Evolutionary conservation across 1,139 yeast species (phyloP).

Genomic region (Diutina ranongensis): DNA sequence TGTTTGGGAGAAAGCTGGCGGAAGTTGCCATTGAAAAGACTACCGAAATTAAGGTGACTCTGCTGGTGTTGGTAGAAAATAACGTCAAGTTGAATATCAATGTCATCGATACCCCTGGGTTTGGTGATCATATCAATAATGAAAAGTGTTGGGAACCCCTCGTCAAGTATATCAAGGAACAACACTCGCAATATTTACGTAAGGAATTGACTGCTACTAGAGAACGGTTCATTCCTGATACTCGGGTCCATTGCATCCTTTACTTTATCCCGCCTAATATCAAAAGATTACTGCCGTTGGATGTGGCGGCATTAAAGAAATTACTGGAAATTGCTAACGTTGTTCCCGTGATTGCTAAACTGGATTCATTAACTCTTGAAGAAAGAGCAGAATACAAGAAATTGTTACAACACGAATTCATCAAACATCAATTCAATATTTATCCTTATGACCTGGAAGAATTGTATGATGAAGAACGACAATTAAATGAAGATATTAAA

Average conservation of each 20-base stretch:
- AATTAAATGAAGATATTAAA: slow-evolving; percentile 64
- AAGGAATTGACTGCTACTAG: slow-evolving; percentile 95
- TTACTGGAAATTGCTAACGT: slow-evolving; percentile 87
- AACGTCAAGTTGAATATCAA: slow-evolving; percentile 78
- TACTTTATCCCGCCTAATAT: slow-evolving; percentile 80
- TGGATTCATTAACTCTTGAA: slow-evolving; percentile 77
- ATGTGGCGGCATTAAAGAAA: slow-evolving; percentile 72
- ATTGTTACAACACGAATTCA: slow-evolving; percentile 65
- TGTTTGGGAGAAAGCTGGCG: slow-evolving; percentile 57
- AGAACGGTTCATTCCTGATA: slow-evolving; percentile 70
- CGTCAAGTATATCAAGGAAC: slow-evolving; percentile 90
- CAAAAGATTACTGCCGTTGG: slow-evolving; percentile 68
- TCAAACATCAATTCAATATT: slow-evolving; percentile 59
- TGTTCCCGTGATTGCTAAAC: slow-evolving; percentile 88
- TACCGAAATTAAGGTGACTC: slow-evolving; percentile 69
- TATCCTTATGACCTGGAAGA: slow-evolving; percentile 82
- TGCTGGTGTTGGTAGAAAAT: slow-evolving; percentile 66
- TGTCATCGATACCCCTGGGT: slow-evolving; percentile 94
- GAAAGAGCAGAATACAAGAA: slow-evolving; percentile 76
- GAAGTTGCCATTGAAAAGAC: slow-evolving; percentile 76
- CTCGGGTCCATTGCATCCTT: slow-evolving; percentile 91
- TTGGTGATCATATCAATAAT: slow-evolving; percentile 93
- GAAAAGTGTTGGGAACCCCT: slow-evolving; percentile 97
- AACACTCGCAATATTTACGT: slow-evolving; percentile 85
- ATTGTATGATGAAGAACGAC: slow-evolving; percentile 68